Evolutionary conservation across 345 rosid species (phyloP), one percentile per base, ranked within the genome.

Genomic region (Aquilaria malaccensis): DNA sequence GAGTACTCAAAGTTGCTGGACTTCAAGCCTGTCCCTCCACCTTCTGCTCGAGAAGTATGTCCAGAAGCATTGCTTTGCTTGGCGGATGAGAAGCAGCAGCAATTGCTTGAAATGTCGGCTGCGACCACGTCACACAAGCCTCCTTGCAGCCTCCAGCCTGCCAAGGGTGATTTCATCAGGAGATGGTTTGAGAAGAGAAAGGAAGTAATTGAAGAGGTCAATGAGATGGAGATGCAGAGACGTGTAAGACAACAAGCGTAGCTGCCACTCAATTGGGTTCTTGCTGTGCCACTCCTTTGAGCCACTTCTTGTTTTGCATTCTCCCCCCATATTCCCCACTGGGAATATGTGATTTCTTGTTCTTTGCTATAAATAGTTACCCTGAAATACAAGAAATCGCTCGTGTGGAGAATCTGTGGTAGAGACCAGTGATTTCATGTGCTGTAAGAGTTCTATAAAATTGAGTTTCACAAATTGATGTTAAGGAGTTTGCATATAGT

Each of bases 1-100:
- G 88, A 84, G 73, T 89, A 89, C 74, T 73, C 98, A 43, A 89
- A 85, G 81, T 80, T 93, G 77, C 91, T 70, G 56, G 78, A 74
- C 56, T 89, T 84, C 76, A 80, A 77, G 74, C 98, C 96, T 3
- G 65, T 63, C n/a, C 79, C 79, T 9, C 91, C 97, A 11, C 59
- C 94, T 33, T 74, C 91, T 1, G 88, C 94, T 56, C 74, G 47
- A 22, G 85, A 85, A 78, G 88, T 77, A 50, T 93, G 96, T 45
- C 58, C 45, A 50, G 96, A 83, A 53, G 89, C 96, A 29, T 33
- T 89, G 52, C 83, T 84, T 45, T 93, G 98, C 71, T 89, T 87
- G 33, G 97, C 96, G 11, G 87, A 87, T 11, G 64, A 62, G 14
- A 84, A 77, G 61, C 80, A 89, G 62, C 76, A 66, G 72, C 66